Percentiles rank a stretch among this genome's conserved stretches.
phyloP scores from a whole-genome alignment of 257 asterid genomes.

The Vinca minor region DNA sequence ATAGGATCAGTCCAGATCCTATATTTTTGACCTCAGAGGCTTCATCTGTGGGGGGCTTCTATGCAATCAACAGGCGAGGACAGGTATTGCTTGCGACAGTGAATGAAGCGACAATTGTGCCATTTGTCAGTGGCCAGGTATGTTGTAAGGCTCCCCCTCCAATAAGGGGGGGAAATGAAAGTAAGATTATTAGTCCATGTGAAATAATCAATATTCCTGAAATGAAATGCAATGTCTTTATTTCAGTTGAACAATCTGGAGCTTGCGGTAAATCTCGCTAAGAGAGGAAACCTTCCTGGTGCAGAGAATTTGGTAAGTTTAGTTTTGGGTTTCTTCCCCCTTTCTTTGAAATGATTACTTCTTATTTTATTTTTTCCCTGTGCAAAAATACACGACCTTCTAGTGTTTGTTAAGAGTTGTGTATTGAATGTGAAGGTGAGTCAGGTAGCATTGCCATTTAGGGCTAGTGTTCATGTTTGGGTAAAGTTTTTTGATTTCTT shows the following conservation, averaged over 20 bases:
- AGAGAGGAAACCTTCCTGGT: slow-evolving; percentile 98
- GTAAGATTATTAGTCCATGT: neutral
- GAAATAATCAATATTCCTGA: neutral
- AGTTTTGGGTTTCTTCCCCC: too few relatives aligned
- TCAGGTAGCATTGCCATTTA: neutral
- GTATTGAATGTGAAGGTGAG: neutral
- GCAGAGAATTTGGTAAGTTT: slow-evolving; percentile 97
- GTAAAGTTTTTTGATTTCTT: too few relatives aligned
- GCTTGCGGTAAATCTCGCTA: slow-evolving; percentile 98
- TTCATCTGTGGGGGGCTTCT: slow-evolving; percentile 86
- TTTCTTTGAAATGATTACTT: neutral
- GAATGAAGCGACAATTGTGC: slow-evolving; percentile 81
- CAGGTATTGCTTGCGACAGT: slow-evolving; percentile 95
- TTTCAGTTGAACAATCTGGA: slow-evolving; percentile 90
- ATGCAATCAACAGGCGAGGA: slow-evolving; percentile 93
- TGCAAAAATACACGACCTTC: neutral
- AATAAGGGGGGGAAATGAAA: neutral
- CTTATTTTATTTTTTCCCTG: neutral
- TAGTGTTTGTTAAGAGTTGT: neutral
- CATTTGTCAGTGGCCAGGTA: slow-evolving; percentile 98
- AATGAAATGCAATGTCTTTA: slow-evolving; percentile 8
- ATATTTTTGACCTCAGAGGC: slow-evolving; percentile 94
- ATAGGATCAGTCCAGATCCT: slow-evolving; percentile 98
- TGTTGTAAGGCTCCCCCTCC: slow-evolving; percentile 18
- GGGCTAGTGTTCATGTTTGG: too few relatives aligned